A percentile compares a stretch with the other conserved stretches of the same genome.
Evolutionary conservation across 1,284 basidiomycete species (phyloP).

Genomic region (Boletellus sp.): DNA sequence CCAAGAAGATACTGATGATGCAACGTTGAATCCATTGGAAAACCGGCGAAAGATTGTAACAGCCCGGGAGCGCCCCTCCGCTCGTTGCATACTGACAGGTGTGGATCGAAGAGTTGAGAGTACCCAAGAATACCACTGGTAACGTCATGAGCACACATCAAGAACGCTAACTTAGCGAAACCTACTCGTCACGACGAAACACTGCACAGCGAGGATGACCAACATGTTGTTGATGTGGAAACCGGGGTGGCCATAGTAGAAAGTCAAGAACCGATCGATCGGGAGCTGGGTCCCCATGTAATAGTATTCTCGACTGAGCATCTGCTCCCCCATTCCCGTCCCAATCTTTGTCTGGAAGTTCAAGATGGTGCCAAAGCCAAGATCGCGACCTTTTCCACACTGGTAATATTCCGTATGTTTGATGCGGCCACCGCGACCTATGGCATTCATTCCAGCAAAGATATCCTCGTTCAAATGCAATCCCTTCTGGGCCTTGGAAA

Average conservation of each 20-base stretch:
- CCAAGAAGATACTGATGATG: constrained; percentile 94
- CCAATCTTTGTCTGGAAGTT: constrained; percentile 99
- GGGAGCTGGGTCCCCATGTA: constrained; percentile 99
- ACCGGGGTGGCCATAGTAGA: constrained; percentile 99
- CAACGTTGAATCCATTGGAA: constrained; percentile 92
- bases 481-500: constrained; percentile 99
- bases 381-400: constrained; percentile 97
- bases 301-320: constrained; percentile 99
- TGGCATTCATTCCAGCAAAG: constrained; percentile 98
- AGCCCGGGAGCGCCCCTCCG: constrained; percentile 77
- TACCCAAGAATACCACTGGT: constrained; percentile 87
- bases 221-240: constrained; percentile 99
- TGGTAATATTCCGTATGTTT: constrained; percentile 99
- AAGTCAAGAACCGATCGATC: constrained; percentile 97
- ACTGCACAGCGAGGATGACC: constrained; percentile 90
- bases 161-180: constrained; percentile 16
- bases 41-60: constrained; percentile 87
- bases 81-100: constrained; percentile 76
- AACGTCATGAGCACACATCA: constrained; percentile 10
- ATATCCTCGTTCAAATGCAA: constrained; percentile 99
- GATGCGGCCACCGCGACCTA: constrained; percentile 95
- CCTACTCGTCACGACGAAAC: constrained; percentile 84
- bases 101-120: constrained; percentile 74
- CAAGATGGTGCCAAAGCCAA: constrained; percentile 97
- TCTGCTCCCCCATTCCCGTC: constrained; percentile 99